Conservation (phyloP, 805 yeast species). For the Starmera dryadoides region DNA sequence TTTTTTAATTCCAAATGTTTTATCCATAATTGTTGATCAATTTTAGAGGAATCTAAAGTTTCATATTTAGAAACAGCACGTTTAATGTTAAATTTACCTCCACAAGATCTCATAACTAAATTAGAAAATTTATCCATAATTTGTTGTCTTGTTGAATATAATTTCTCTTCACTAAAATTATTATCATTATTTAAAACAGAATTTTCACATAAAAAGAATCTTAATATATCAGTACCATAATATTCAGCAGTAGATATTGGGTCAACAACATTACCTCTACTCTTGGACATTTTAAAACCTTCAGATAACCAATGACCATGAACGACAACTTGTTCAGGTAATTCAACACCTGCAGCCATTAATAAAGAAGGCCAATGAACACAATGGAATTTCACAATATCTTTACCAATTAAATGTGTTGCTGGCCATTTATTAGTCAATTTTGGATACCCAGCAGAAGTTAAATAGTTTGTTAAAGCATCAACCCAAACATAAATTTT, state of each 20-base stretch:
- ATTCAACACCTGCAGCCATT: constrained; percentile 67
- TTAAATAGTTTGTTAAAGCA: constrained; percentile 79
- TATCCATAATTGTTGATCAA: constrained; percentile 5
- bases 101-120: constrained; percentile 65
- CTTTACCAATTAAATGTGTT: constrained; percentile 86
- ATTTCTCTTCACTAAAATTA: constrained; percentile 59
- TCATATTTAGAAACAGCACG: constrained; percentile 29
- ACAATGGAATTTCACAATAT: constrained; percentile 82
- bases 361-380: constrained; percentile 92
- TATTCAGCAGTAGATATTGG: constrained; percentile 58
- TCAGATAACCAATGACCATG: constrained; percentile 93
- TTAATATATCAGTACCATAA: constrained; percentile 66
- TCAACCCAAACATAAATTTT: constrained; percentile 95
- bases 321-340: constrained; percentile 73
- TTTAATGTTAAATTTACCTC: constrained; percentile 53
- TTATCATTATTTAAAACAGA: constrained; percentile 73
- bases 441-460: constrained; percentile 58
- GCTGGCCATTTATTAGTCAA: constrained; percentile 17
- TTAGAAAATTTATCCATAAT: constrained; percentile 82
- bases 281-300: constrained; percentile 91
- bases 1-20: constrained; percentile 18
- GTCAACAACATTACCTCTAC: constrained; percentile 89
- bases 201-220: constrained; percentile 71
- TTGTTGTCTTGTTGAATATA: constrained; percentile 48
- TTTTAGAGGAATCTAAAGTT: background rate